These are phyloP conservation scores for Sonneratia alba DNA, from an alignment of 345 rosid species.

Conservation along the genomic window DNA sequence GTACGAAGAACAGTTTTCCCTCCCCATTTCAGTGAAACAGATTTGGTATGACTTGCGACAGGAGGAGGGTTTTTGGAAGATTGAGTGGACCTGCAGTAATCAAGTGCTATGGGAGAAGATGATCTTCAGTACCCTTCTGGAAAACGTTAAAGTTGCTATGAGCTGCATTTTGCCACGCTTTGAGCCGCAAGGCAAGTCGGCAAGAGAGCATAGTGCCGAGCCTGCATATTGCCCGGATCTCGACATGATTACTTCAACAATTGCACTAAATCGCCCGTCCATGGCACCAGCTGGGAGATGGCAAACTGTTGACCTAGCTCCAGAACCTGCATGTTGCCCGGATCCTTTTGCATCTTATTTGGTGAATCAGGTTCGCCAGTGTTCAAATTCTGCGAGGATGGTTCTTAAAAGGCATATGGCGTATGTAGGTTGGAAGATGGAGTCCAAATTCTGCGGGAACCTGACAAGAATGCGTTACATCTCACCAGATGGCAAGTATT, in stretches of 20 bases:
- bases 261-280: constrained; percentile 8
- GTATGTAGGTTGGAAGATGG: constrained; percentile 23
- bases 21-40: constrained; percentile 52
- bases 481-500: constrained; percentile 27
- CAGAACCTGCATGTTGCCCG: constrained; percentile 46
- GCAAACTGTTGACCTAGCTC: constrained; percentile 32
- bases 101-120: constrained; percentile 34
- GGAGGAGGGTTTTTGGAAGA: constrained; percentile 26
- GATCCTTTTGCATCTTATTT: constrained; percentile 28
- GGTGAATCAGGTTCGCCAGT: not conserved
- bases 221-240: constrained; percentile 1
- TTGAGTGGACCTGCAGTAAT: constrained; percentile 42
- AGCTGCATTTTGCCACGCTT: constrained; percentile 4
- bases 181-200: not conserved
- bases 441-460: constrained; percentile 1
- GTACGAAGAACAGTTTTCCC: constrained; percentile 19
- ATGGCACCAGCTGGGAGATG: constrained; percentile 19
- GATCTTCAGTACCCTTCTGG: constrained; percentile 37
- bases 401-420: constrained; percentile 23
- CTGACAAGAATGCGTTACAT: constrained; percentile 18
- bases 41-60: constrained; percentile 69
- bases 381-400: not conserved
- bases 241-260: constrained; percentile 18
- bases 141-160: constrained; percentile 18
- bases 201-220: not conserved